A percentile compares a stretch with the other conserved stretches of the same genome.
phyloP scores from a whole-genome alignment of 495 filamentous ascomycete species.

The Chaetomium tenue region DNA sequence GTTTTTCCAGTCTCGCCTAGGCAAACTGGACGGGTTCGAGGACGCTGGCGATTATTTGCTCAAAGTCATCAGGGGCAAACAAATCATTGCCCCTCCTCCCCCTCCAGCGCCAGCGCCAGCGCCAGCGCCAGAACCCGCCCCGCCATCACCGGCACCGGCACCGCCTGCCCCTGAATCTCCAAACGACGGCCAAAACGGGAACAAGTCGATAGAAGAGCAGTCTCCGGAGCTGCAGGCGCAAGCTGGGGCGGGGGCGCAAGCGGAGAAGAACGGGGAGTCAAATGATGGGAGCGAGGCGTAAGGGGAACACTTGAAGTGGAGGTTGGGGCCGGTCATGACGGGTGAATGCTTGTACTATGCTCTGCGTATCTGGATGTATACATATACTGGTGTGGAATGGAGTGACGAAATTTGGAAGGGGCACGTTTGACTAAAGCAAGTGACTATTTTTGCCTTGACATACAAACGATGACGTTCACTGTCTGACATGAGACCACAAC shows the following conservation, averaged over 20 bases:
- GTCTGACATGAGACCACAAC: too few species aligned
- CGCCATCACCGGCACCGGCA: not conserved
- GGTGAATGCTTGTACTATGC: not conserved
- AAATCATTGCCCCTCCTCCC: conserved; percentile 33
- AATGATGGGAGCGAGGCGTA: conserved; percentile 2
- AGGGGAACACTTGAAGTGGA: not conserved
- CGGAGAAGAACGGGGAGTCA: not conserved
- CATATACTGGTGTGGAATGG: not conserved
- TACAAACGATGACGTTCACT: too few species aligned
- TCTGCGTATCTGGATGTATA: not conserved
- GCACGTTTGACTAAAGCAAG: too few species aligned
- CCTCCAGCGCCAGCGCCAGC: conserved; percentile 14
- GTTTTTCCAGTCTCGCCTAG: conserved; percentile 68
- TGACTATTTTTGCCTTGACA: too few species aligned
- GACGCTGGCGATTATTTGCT: conserved; percentile 67
- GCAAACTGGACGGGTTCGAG: conserved; percentile 77
- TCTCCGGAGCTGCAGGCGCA: conserved; percentile 5
- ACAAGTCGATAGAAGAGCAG: not conserved
- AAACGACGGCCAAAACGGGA: not conserved
- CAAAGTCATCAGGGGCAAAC: conserved; percentile 65
- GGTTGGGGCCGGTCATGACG: too few species aligned
- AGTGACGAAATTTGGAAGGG: not conserved
- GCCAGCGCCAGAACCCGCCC: not conserved
- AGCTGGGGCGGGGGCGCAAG: not conserved
- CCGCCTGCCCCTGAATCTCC: not conserved